These are phyloP conservation scores for Chalara sp. DNA, from an alignment of 2,329 filamentous ascomycete species.

Conservation along the genomic window DNA sequence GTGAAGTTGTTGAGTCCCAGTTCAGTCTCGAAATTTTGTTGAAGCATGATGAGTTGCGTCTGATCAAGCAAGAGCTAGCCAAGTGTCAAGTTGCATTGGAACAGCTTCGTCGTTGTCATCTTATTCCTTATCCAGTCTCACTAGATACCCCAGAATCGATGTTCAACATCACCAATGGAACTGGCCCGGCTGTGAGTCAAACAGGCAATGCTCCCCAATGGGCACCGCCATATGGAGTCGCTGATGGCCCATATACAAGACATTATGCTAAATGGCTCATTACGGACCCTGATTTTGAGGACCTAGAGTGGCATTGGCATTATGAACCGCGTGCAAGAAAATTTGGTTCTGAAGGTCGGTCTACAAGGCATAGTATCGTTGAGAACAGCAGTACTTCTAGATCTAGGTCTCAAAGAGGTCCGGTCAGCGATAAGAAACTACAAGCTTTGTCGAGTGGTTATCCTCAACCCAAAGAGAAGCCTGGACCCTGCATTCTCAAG, in stretches of 20 bases:
- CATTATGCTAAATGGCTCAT: slow-evolving; percentile 97
- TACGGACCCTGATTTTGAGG: slow-evolving; percentile 81
- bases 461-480: slow-evolving; percentile 70
- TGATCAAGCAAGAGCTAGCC: slow-evolving; percentile 93
- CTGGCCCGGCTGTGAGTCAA: slow-evolving; percentile 60
- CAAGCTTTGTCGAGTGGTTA: slow-evolving; percentile 66
- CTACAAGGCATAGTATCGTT: slow-evolving; percentile 68
- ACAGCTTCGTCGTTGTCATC: slow-evolving; percentile 83
- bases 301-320: slow-evolving; percentile 34
- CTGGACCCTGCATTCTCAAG: slow-evolving; percentile 76
- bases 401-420: slow-evolving; percentile 49
- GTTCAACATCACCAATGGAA: slow-evolving; percentile 66
- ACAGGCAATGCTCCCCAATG: slow-evolving; percentile 65
- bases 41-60: slow-evolving; percentile 88
- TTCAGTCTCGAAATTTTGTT: slow-evolving; percentile 86
- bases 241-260: slow-evolving; percentile 85
- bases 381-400: slow-evolving; percentile 44
- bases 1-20: slow-evolving; percentile 63
- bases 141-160: slow-evolving; percentile 60
- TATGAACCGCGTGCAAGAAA: slow-evolving; percentile 29
- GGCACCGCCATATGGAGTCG: slow-evolving; percentile 84
- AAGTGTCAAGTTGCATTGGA: slow-evolving; percentile 93
- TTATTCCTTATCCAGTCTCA: slow-evolving; percentile 81
- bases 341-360: slow-evolving; percentile 58
- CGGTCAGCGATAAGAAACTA: slow-evolving; percentile 51